Percentiles rank a stretch among this genome's conserved stretches.
phyloP scores from a whole-genome alignment of 352 stramenopile genomes.

The Phytopythium kandeliae region DNA sequence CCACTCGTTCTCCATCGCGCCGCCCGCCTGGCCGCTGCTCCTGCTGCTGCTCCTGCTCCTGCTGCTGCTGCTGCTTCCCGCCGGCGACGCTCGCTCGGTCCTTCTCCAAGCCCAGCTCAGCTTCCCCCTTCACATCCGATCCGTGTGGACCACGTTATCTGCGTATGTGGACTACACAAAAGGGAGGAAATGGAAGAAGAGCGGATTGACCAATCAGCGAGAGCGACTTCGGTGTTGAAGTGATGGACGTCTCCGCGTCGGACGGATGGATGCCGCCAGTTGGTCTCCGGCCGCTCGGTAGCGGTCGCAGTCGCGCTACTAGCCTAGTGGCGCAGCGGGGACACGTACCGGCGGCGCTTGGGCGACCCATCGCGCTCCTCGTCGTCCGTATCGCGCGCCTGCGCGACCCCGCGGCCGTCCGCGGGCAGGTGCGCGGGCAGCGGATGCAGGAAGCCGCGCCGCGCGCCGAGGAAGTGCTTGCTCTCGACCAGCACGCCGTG shows the following conservation, averaged over 20 bases:
- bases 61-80: background rate
- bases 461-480: slow-evolving; percentile 28
- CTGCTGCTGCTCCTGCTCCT: background rate
- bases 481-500: slow-evolving; percentile 44
- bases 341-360: slow-evolving; percentile 23
- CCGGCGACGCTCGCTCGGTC: background rate
- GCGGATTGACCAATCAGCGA: no score
- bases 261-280: no score
- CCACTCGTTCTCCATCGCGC: slow-evolving; percentile 72
- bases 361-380: slow-evolving; percentile 22
- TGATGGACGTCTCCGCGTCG: no score
- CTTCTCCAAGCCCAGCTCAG: no score
- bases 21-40: background rate
- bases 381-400: background rate
- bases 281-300: no score
- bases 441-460: slow-evolving; percentile 32
- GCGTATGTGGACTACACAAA: no score
- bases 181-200: background rate
- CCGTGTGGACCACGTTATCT: background rate
- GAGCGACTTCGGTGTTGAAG: no score
- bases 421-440: slow-evolving; percentile 26
- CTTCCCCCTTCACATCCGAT: background rate
- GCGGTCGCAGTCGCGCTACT: no score
- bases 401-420: slow-evolving; percentile 7
- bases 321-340: slow-evolving; percentile 1